Evolutionary conservation across 1,284 basidiomycete species (phyloP), one percentile per base, ranked within the genome.

Genomic region (Rhodotorula glutinis): DNA sequence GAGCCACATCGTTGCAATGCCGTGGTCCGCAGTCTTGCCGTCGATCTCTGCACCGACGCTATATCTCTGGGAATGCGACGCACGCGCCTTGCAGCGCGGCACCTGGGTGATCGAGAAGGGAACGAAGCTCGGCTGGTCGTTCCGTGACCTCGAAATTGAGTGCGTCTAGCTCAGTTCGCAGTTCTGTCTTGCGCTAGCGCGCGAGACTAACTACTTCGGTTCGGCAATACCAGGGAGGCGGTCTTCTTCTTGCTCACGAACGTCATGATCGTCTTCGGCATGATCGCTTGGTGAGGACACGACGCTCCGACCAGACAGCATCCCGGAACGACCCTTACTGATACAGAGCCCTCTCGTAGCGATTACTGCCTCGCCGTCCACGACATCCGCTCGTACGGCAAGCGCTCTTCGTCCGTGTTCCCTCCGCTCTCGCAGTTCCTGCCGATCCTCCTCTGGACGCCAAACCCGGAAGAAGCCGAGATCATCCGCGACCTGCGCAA

Each of bases 191-290:
- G 16, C 29, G 19, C 10, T 30, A 7, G 19, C 21, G n/a, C 3
- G 3, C 16, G 1, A 30, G 21, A n/a, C 69, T 65, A 44, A 59
- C 44, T 21, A 41, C 56, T 9, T 13, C 27, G 5, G 4, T 51
- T 11, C 5, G 16, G 23, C 38, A 43, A 30, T 54, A 46, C 27
- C 64, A 74, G 76, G 58, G 77, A 77, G 60, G 77, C 75, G 17
- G 53, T 74, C 41, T 77, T 77, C 72, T 77, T 77, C 63, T 60
- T 76, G 13, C 55, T 77, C 21, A 77, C 76, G 4, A 77, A 77
- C 62, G 60, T 65, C 16, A 69, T 77, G 56, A 72, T 77, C 54
- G 71, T 73, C 1, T 71, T 74, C 47, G 76, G 76, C 13, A 65
- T 73, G 57, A 60, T 60, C n/a, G 70, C 73, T 11, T 74, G 75